These are phyloP conservation scores for Kwoniella mangroviensis DNA, from an alignment of 768 basidiomycete species.

Conservation along the genomic window DNA sequence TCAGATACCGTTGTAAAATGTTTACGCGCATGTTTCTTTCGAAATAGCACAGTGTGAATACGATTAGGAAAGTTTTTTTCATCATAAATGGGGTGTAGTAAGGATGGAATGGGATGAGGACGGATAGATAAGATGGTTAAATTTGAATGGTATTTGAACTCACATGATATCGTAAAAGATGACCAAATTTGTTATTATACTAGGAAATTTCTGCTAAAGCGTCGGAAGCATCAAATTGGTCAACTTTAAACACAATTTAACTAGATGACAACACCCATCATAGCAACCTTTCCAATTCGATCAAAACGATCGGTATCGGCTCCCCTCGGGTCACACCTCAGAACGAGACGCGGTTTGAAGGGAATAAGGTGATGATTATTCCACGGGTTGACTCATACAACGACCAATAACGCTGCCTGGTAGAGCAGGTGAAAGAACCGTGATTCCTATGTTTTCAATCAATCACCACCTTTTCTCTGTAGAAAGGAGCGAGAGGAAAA, in stretches of 20 bases:
- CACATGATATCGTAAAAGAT: conserved; percentile 10
- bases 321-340: neutral
- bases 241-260: neutral
- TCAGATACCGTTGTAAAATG: conserved; percentile 56
- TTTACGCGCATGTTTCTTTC: conserved; percentile 45
- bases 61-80: conserved; percentile 54
- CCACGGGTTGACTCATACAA: conserved; percentile 57
- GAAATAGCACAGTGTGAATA: conserved; percentile 57
- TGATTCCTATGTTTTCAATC: conserved; percentile 15
- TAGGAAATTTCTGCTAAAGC: conserved; percentile 12
- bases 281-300: conserved; percentile 22
- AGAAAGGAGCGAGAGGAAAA: conserved; percentile 25
- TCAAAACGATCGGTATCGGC: conserved; percentile 23
- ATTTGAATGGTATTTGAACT: conserved; percentile 7
- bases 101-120: conserved; percentile 7
- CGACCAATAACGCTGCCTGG: conserved; percentile 53
- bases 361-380: conserved; percentile 33
- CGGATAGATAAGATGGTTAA: too few relatives aligned
- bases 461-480: neutral
- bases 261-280: conserved; percentile 17
- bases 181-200: neutral
- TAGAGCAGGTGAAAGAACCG: conserved; percentile 50
- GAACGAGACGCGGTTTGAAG: conserved; percentile 7
- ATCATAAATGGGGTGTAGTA: conserved; percentile 38
- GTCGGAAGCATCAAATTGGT: neutral